Evolutionary conservation across 192 early-diverging fungal genomes (phyloP), one percentile per base, ranked within the genome.

Genomic region (Coemansia aciculifera): DNA sequence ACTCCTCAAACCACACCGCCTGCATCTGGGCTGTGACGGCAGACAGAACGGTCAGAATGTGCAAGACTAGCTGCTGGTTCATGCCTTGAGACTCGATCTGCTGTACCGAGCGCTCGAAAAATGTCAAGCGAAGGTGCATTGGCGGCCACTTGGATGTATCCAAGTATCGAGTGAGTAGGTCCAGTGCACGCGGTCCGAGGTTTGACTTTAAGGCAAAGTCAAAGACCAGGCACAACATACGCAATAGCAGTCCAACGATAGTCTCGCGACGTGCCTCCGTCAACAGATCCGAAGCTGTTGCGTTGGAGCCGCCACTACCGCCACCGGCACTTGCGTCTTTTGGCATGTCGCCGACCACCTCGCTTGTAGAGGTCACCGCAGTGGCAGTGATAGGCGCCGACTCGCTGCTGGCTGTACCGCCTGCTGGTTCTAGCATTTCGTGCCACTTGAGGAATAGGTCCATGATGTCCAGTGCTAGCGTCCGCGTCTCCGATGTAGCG

Each of bases 381-480:
- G 23, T 29, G 7, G 32, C 44, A 21, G 5, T 24, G 10, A 43
- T 7, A 34, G 43, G 56, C 8, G 23, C 23, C 24, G 43, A 39
- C 10, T 21, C 37, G 32, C 27, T 46, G 34, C 23, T 5, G 15
- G 11, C 36, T 6, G 27, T 27, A 43, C 21, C 54, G 24, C 46
- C 44, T 13, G 62, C 70, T 77, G 23, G 73, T 62, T 90, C 82
- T 12, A 87, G 83, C 68, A 85, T 87, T 21, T 81, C 85, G 64
- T 99, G 94, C 98, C 98, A 99, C 52, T 86, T 89, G 24, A 96
- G 78, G 51, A 98, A 90, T 57, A 99, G 81, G 19, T 97, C 93
- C 27, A 91, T 89, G 29, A 99, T 84, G 69, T 98, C 97, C 42
- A 97, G 86, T 5, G 95, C 93, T 46, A 99, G 70, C 0, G 88